phyloP scores from a whole-genome alignment of 345 rosid genomes.

The Pelargonium nanum region DNA sequence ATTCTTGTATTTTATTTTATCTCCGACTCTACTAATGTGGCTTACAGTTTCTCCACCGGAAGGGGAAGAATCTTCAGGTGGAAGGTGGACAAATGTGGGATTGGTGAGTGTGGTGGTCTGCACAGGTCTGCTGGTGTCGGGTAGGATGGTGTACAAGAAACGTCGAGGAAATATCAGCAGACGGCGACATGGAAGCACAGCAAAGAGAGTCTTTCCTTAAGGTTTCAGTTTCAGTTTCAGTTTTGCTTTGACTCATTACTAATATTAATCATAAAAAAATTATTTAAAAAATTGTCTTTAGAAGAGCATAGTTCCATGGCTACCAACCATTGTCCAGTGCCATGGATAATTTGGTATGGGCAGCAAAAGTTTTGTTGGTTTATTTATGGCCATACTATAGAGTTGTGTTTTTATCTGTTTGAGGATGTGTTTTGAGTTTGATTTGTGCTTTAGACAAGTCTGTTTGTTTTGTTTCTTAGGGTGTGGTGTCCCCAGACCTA shows the following conservation, averaged over 20 bases:
- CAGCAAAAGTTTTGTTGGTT: too few species aligned
- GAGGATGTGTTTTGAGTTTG: too few species aligned
- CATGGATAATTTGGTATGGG: too few species aligned
- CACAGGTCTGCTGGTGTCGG: background rate
- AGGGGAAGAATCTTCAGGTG: background rate
- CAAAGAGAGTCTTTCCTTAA: constrained; percentile 5
- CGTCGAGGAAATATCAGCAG: constrained; percentile 9
- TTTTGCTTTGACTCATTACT: background rate
- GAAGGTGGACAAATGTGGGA: background rate
- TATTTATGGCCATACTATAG: too few species aligned
- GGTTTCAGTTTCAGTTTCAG: background rate
- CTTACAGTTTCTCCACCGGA: background rate
- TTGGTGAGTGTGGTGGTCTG: constrained; percentile 3
- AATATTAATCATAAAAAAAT: too few species aligned
- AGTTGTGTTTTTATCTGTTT: too few species aligned
- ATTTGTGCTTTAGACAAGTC: too few species aligned
- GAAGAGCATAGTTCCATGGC: too few species aligned
- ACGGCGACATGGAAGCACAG: background rate
- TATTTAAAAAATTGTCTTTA: too few species aligned
- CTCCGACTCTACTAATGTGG: background rate
- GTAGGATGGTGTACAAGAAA: constrained; percentile 14
- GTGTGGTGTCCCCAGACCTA: too few species aligned
- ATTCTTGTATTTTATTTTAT: background rate
- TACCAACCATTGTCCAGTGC: too few species aligned
- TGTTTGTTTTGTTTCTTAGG: too few species aligned